Conservation (phyloP, 2,329 filamentous ascomycete genomes). For the Fusarium albosuccineum region DNA sequence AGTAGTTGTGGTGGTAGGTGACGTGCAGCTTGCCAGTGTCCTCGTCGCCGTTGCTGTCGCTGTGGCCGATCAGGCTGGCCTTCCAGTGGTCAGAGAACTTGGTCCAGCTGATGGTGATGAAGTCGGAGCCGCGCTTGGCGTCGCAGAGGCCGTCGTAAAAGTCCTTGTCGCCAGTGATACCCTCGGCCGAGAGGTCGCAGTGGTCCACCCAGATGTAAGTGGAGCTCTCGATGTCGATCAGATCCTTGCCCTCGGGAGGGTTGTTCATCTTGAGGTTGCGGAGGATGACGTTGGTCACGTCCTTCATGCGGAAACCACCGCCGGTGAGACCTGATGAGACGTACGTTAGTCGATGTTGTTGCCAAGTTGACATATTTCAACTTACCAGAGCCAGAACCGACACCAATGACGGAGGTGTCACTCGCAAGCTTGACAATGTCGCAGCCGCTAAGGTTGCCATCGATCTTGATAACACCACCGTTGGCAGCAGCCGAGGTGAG, state of each 20-base stretch:
- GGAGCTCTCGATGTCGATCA: constrained; percentile 57
- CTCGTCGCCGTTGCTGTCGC: constrained; percentile 62
- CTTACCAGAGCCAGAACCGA: constrained; percentile 54
- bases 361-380: neutral
- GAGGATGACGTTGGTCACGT: constrained; percentile 63
- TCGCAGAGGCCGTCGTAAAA: constrained; percentile 73
- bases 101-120: constrained; percentile 55
- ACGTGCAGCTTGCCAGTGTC: constrained; percentile 68
- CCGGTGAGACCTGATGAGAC: constrained; percentile 45
- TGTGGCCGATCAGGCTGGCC: constrained; percentile 70
- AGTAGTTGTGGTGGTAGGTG: constrained; percentile 70
- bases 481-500: constrained; percentile 54
- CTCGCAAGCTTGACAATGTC: constrained; percentile 58
- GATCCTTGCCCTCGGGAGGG: constrained; percentile 60
- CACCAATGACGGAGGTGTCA: constrained; percentile 64
- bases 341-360: neutral
- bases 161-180: constrained; percentile 68
- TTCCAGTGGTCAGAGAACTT: constrained; percentile 65
- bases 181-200: constrained; percentile 64
- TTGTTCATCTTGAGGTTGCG: constrained; percentile 63
- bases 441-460: constrained; percentile 55
- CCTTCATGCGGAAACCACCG: constrained; percentile 60
- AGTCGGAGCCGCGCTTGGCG: constrained; percentile 69
- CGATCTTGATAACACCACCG: constrained; percentile 59
- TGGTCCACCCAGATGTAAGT: constrained; percentile 70